phyloP scores from a whole-genome alignment of 2,329 filamentous ascomycete species.

The Colletotrichum truncatum region DNA sequence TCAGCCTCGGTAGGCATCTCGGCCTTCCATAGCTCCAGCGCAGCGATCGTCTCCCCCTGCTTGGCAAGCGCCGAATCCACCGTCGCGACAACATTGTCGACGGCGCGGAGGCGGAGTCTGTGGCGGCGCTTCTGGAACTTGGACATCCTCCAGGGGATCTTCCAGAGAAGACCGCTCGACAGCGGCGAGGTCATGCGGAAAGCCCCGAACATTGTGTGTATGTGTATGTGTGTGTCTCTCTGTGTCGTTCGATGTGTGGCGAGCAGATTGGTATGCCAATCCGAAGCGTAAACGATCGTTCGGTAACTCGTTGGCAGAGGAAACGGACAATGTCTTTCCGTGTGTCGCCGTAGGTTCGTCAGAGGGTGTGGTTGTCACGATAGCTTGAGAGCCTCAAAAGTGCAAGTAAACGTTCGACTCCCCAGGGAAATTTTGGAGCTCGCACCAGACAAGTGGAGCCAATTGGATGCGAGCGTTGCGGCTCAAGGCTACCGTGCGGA shows the following conservation, averaged over 20 bases:
- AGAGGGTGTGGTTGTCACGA: neutral
- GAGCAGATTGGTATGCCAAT: neutral
- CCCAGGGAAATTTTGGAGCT: conserved; percentile 29
- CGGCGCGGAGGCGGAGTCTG: conserved; percentile 80
- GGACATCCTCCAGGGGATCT: conserved; percentile 96
- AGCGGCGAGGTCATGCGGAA: conserved; percentile 83
- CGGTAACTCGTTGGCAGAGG: no score
- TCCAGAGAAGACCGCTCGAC: conserved; percentile 88
- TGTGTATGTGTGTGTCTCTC: neutral
- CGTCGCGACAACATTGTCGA: conserved; percentile 88
- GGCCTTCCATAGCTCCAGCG: conserved; percentile 88
- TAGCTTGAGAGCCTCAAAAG: neutral
- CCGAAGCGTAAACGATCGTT: neutral
- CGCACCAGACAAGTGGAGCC: neutral
- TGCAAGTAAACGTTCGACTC: neutral
- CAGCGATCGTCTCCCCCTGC: conserved; percentile 76
- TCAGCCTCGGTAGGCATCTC: conserved; percentile 97
- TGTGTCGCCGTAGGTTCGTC: neutral
- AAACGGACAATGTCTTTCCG: no score
- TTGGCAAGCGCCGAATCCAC: conserved; percentile 81
- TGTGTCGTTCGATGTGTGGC: neutral
- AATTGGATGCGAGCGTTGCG: neutral
- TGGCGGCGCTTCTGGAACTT: conserved; percentile 90
- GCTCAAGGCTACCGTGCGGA: neutral
- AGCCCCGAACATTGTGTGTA: conserved; percentile 77